Evolutionary conservation across 2,329 filamentous ascomycete species (phyloP).

Genomic region (Exutisphaerella laricina): DNA sequence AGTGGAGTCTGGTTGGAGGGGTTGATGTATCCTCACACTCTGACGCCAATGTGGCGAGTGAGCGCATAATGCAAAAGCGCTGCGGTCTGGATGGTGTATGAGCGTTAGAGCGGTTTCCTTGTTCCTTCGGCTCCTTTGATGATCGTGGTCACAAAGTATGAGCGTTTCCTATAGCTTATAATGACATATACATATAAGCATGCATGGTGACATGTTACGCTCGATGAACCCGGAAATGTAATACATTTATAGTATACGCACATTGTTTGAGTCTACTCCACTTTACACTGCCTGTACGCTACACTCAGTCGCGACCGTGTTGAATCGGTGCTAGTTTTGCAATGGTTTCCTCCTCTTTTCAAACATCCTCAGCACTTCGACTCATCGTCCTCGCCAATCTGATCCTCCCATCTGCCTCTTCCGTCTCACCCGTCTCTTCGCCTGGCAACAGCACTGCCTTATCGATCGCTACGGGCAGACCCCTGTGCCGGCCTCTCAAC

Average conservation of each 20-base stretch:
- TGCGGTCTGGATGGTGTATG: background rate
- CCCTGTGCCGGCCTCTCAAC: slow-evolving; percentile 51
- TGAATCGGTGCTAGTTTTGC: too few species aligned
- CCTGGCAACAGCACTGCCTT: slow-evolving; percentile 39
- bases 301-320: too few species aligned
- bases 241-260: too few species aligned
- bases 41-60: background rate
- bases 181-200: too few species aligned
- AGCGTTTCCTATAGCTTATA: background rate
- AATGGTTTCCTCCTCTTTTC: background rate
- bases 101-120: background rate
- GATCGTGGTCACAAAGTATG: background rate
- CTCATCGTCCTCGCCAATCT: slow-evolving; percentile 18
- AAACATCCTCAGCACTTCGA: slow-evolving; percentile 3
- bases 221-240: too few species aligned
- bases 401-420: slow-evolving; percentile 35
- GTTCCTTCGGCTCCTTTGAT: background rate
- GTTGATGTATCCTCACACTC: slow-evolving; percentile 1
- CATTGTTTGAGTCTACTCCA: too few species aligned
- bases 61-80: background rate
- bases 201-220: too few species aligned
- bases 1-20: background rate
- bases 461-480: slow-evolving; percentile 52
- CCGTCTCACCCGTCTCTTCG: slow-evolving; percentile 29
- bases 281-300: too few species aligned